Base-by-base conservation (phyloP, 2,329 filamentous ascomycete species). In the Setomelanomma holmii region DNA sequence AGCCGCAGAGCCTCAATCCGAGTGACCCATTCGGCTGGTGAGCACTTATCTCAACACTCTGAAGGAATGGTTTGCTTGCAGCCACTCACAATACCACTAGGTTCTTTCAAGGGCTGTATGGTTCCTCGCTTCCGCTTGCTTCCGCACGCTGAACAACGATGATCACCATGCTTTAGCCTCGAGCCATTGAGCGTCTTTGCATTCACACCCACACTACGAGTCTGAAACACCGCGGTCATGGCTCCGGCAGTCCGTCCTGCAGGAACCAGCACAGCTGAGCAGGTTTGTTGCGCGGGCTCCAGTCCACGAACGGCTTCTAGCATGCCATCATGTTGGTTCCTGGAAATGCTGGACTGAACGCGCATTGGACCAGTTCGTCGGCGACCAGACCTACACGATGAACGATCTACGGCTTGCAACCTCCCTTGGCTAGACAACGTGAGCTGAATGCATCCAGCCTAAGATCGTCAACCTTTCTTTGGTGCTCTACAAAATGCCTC, bases 101-200 rank as follows among this genome's bases (percentile, higher is more conserved):
- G n/a, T n/a, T n/a, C n/a, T 40, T 46, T 43, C 43, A 23, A 48
- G 33, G 22, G 27, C 23, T 41, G 12, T 38, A 30, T 39, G 17
- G 20, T 45, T 36, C 39, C 39, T 50, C 38, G 46, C 40, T 50
- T 57, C 55, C 53, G 46, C 45, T 34, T 41, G 40, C 47, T 41
- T 51, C 51, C 53, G 54, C 45, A 51, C 46, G 44, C 53, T 53
- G 50, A 34, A 49, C 39, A 34, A 47, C 51, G 45, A 40, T 48
- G 45, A 49, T 42, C 45, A 45, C 41, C 24, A 42, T 59, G 27
- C 10, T 30, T 30, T 51, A 53, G n/a, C 49, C 48, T 53, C 56
- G 43, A 52, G 53, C 58, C 53, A 61, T 57, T 56, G 48, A 57
- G 41, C 45, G 52, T 45, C 50, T 36, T 24, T 42, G 33, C 46